Base-by-base conservation (phyloP, 768 basidiomycete species). In the Mycena filopes region DNA sequence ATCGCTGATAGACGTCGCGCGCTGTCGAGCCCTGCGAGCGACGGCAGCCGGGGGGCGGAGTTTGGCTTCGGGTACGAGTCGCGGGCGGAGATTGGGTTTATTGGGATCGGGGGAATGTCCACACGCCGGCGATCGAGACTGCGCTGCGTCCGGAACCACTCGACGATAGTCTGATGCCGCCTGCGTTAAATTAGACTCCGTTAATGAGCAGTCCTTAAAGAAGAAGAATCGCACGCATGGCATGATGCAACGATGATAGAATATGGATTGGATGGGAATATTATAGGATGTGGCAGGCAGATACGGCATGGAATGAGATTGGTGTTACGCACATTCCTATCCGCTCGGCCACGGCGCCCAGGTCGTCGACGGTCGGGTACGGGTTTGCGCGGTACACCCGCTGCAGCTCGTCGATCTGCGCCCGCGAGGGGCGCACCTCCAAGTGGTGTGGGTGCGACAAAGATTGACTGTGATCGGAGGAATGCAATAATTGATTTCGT, bases 71-170 rank as follows among this genome's bases (percentile, higher is more conserved):
- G 45, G 41, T 60, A 49, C 11, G n/a, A 10, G 33, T 7, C 9
- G 63, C 77, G 72, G 60, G 77, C 74, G 66, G 75, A 71, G 66
- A 72, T 73, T 60, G 67, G 56, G 62, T 74, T 70, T 50, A 74
- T 71, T 48, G n/a, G 73, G 38, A 47, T 73, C 65, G 46, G 73
- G 71, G 43, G 78, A 73, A 86, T 83, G 53, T 89, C 88, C 69
- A 82, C 86, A 70, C 84, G 85, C 79, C 90, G 91, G 81, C 89
- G 90, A 33, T 90, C 87, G 68, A 89, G 84, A 75, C 87, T 92
- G 71, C 91, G 90, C 73, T 94, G 91, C 72, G 93, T 92, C 82
- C 93, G 92, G 75, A 94, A 94, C 93, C 92, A 93, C 73, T 94
- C 93, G 2, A 89, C 92, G 61, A 94, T 88, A 60, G 87, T 91